Evolutionary conservation across 106 monocot genomes (phyloP).

Genomic region (Iris macrosiphon): DNA sequence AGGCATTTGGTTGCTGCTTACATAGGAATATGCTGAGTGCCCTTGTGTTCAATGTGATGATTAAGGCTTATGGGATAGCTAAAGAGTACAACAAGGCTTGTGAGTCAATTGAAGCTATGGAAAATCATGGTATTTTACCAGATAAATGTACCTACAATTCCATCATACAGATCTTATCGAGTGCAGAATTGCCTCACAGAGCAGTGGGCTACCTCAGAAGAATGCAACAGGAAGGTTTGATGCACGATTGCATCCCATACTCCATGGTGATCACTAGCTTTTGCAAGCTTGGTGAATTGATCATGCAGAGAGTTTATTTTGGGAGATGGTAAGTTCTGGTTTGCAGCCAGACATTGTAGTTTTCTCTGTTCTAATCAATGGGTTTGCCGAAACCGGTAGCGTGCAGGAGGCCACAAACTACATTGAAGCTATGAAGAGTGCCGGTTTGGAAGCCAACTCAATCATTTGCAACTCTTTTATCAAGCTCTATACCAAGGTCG

Average conservation of each 20-base stretch:
- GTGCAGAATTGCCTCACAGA: conserved; percentile 44
- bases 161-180: conserved; percentile 60
- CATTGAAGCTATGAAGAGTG: conserved; percentile 46
- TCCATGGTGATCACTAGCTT: conserved; percentile 63
- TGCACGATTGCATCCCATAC: conserved; percentile 63
- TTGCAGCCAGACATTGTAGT: conserved; percentile 64
- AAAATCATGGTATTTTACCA: conserved; percentile 39
- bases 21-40: conserved; percentile 37
- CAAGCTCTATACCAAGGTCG: conserved; percentile 78
- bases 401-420: conserved; percentile 36
- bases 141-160: conserved; percentile 82
- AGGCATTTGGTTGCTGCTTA: conserved; percentile 41
- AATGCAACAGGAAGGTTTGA: conserved; percentile 51
- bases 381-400: conserved; percentile 68
- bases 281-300: conserved; percentile 52
- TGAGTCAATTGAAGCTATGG: conserved; percentile 50
- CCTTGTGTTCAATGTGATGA: conserved; percentile 88
- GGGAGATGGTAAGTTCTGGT: conserved; percentile 55
- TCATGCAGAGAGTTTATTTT: conserved; percentile 41
- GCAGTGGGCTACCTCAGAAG: conserved; percentile 54
- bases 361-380: conserved; percentile 74
- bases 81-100: conserved; percentile 59
- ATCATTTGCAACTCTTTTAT: conserved; percentile 84
- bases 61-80: conserved; percentile 70
- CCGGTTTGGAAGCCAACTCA: conserved; percentile 49